Base-by-base conservation (phyloP, 2,329 filamentous ascomycete species). In the Penicillium sp. region DNA sequence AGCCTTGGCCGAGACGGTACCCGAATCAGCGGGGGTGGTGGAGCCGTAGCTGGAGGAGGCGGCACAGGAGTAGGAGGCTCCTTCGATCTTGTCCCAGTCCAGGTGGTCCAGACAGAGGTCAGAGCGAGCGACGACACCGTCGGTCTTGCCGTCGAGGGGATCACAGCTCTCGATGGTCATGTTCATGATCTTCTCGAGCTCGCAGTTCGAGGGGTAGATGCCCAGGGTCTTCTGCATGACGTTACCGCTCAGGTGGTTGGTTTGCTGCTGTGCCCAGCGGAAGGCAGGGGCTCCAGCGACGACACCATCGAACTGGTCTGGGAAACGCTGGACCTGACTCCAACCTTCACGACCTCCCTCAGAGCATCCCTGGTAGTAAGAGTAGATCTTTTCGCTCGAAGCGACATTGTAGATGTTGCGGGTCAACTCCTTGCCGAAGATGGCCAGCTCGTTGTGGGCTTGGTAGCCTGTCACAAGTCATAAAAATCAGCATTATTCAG, bases 281-380 rank as follows among this genome's bases (percentile, higher is more conserved):
- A 78, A 77, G 16, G 78, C 77, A 8, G 77, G 78, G 1, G 79
- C 78, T 22, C 75, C 78, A 7, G 69, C 68, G 26, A 76, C 64
- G 29, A 72, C 75, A 29, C 78, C 78, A 52, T 81, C 79, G 53
- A 72, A 80, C 53, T 80, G 70, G 11, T 76, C 72, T 5, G 75
- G 75, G 60, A 74, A 83, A 14, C 79, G 76, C 62, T 83, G 80
- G 1, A 79, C 72, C 63, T 82, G 80, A 44, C 49, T 64, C 61
- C 57, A 77, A 19, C 78, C 80, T 64, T 82, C 76, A 43, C 80
- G 75, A 1, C 79, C 81, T 22, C 81, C 81, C 53, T 83, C 80
- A 4, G 80, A 82, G 63, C 81, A 83, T 2, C 79, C 80, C 53
- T 81, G 75, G 57, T 79, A 84, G 68, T 83, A 84, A 2, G 79